Percentiles rank a stretch among this genome's conserved stretches.
Conservation (phyloP, 2,329 filamentous ascomycete species). For the Juglanconis oblonga region DNA sequence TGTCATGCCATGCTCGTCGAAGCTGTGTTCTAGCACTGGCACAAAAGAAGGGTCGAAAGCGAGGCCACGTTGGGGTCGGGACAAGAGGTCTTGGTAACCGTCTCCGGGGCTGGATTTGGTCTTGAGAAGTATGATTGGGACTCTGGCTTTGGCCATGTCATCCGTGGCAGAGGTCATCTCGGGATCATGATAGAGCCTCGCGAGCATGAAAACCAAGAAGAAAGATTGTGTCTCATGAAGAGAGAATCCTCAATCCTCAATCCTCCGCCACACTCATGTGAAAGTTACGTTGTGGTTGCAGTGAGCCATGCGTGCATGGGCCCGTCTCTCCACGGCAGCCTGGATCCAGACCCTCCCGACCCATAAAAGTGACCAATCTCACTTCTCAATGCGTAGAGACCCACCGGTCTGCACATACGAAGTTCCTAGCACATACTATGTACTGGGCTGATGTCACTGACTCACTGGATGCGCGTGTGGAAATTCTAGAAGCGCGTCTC, state of each 20-base stretch:
- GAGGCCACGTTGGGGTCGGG: constrained; percentile 35
- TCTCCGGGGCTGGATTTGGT: constrained; percentile 71
- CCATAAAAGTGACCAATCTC: too few relatives aligned
- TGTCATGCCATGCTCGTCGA: constrained; percentile 57
- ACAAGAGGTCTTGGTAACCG: constrained; percentile 68
- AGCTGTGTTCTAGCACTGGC: constrained; percentile 71
- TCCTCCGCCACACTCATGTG: too few relatives aligned
- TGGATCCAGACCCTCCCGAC: too few relatives aligned
- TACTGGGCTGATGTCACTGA: constrained; percentile 8
- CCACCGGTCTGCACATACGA: too few relatives aligned
- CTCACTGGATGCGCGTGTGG: neutral
- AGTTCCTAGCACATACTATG: too few relatives aligned
- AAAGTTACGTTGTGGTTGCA: too few relatives aligned
- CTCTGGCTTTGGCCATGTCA: constrained; percentile 12
- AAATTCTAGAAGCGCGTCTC: neutral
- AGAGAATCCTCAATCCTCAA: too few relatives aligned
- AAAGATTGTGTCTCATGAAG: too few relatives aligned
- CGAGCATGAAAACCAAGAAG: too few relatives aligned
- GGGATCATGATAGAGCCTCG: too few relatives aligned
- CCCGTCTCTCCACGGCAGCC: too few relatives aligned
- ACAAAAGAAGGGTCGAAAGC: constrained; percentile 67
- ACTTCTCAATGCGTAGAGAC: neutral
- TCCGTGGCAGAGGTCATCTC: constrained; percentile 12
- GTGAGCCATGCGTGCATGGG: too few relatives aligned
- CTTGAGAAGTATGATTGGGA: constrained; percentile 71